These are phyloP conservation scores for Amyloporia xantha DNA, from an alignment of 768 basidiomycete species.

Conservation along the genomic window DNA sequence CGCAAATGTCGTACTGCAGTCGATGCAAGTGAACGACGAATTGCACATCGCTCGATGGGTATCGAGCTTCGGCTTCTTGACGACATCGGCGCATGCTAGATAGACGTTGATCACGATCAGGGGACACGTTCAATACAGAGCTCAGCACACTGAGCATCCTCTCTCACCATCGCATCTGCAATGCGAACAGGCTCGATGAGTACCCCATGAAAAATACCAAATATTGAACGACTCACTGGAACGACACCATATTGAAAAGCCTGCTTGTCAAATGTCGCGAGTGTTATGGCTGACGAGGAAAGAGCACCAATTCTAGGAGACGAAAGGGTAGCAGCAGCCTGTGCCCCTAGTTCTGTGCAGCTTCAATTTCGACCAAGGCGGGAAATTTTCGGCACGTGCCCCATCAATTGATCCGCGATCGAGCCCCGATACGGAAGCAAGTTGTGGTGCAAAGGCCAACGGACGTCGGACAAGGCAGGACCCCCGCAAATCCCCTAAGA, in stretches of 20 bases:
- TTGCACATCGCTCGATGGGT: constrained; percentile 61
- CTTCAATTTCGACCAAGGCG: no score
- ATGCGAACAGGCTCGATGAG: no score
- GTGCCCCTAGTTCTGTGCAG: background rate
- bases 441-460: no score
- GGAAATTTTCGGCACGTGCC: background rate
- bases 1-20: constrained; percentile 82
- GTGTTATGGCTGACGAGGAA: background rate
- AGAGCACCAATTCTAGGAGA: background rate
- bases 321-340: background rate
- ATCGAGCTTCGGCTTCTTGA: constrained; percentile 93
- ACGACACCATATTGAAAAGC: constrained; percentile 53
- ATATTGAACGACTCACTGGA: constrained; percentile 45
- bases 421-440: no score
- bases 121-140: background rate
- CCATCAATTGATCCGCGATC: no score
- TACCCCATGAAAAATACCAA: background rate
- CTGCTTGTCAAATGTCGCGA: background rate
- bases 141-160: no score
- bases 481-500: no score
- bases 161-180: constrained; percentile 64
- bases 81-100: constrained; percentile 76
- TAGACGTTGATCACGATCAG: background rate
- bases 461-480: no score
- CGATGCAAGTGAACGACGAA: constrained; percentile 73